Base-by-base conservation (phyloP, 306 rosid species). In the Echinosophora koreensis region DNA sequence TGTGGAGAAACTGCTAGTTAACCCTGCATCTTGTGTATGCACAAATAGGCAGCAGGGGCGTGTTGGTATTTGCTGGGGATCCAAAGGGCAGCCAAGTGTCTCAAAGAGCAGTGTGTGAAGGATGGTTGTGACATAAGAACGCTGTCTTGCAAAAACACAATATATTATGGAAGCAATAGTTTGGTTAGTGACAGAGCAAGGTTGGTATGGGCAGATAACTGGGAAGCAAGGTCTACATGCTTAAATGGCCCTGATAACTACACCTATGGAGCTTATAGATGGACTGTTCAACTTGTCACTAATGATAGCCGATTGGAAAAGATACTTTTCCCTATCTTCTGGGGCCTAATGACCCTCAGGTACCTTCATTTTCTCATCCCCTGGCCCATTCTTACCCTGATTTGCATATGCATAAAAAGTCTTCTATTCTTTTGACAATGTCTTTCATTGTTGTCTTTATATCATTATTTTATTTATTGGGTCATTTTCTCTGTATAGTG, bases 311-410 rank as follows among this genome's bases (percentile, higher is more conserved):
- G 98, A 13, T 81, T 93, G 81, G 98, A 93, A 41, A 93, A 93
- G 80, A 88, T 93, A 13, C 96, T 93, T n/a, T 93, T 93, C 58
- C 98, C 98, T 34, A 91, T 93, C 83, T 93, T 91, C 75, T 93
- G 98, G 98, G 98, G 98, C 80, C 88, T 93, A 8, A 93, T 93
- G 98, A 93, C 98, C 65, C 96, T 93, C 15, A 93, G 98, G 98
- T 86, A 85, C 46, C 10, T 15, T 22, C 2, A 3, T 38, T 69
- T 71, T 65, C 22, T 47, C 22, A 12, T 22, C 8, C 5, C 17
- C 13, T 56, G 66, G 8, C 66, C 78, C 10, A 50, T 14, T 35
- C 13, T 4, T 9, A 56, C 1, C 69, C 38, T 50, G 3, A 16
- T 49, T 38, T 54, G 18, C 46, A 5, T 39, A 1, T 51, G 64